phyloP scores from a whole-genome alignment of 352 stramenopile genomes.

The Phytophthora fragariae region DNA sequence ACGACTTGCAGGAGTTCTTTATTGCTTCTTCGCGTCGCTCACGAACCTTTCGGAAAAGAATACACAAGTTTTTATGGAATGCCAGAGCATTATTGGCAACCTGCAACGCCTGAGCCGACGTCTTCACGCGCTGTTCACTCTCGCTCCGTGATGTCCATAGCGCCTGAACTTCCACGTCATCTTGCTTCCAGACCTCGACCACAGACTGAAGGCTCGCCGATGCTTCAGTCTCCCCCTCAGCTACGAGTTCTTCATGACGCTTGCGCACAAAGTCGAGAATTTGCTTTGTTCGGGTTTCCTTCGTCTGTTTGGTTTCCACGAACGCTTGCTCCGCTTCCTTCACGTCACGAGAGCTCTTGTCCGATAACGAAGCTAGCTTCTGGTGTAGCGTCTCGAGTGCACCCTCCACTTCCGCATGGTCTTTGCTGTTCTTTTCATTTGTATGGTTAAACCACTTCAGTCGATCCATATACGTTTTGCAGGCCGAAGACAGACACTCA shows the following conservation, averaged over 20 bases:
- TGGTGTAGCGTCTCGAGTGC: constrained; percentile 38
- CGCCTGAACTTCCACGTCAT: constrained; percentile 45
- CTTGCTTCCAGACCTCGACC: constrained; percentile 42
- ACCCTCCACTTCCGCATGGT: constrained; percentile 26
- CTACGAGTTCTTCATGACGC: constrained; percentile 40
- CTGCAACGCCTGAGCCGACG: constrained; percentile 17
- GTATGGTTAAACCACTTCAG: constrained; percentile 45
- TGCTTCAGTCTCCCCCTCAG: constrained; percentile 37
- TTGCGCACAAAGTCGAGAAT: constrained; percentile 47
- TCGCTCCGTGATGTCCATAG: constrained; percentile 40
- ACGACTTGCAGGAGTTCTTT: constrained; percentile 24
- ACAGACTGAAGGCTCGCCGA: constrained; percentile 45
- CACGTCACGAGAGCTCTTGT: constrained; percentile 34
- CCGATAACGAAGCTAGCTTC: constrained; percentile 26
- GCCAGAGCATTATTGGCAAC: constrained; percentile 37
- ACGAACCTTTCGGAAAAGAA: constrained; percentile 45
- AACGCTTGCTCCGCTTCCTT: constrained; percentile 34
- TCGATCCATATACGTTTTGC: constrained; percentile 46
- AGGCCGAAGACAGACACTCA: constrained; percentile 47
- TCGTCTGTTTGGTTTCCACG: constrained; percentile 33
- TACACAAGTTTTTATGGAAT: constrained; percentile 44
- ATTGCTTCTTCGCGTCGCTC: constrained; percentile 40
- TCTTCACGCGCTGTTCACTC: constrained; percentile 31
- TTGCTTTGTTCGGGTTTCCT: constrained; percentile 39
- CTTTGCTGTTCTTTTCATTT: constrained; percentile 15